A percentile compares a stretch with the other conserved stretches of the same genome.
Evolutionary conservation across 768 basidiomycete species (phyloP).

Genomic region (Chalciporus sphaerocephalus): DNA sequence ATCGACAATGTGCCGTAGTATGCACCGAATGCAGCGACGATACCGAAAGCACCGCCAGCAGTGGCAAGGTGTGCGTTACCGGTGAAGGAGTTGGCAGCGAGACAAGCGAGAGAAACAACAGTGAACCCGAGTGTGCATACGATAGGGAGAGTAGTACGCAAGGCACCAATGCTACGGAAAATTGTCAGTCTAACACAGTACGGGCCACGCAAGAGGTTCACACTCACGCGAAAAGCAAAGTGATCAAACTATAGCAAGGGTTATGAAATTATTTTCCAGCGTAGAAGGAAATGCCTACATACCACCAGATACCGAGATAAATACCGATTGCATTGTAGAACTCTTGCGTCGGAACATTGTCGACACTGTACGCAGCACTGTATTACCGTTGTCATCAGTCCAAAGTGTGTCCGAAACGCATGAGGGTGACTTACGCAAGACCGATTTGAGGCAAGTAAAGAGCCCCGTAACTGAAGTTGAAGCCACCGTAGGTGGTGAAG

Average conservation of each 20-base stretch:
- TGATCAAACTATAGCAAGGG: slow-evolving; percentile 16
- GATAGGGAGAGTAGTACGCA: slow-evolving; percentile 26
- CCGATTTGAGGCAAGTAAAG: slow-evolving; percentile 25
- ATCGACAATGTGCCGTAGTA: slow-evolving; percentile 26
- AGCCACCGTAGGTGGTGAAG: slow-evolving; percentile 27
- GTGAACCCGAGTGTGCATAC: slow-evolving; percentile 20
- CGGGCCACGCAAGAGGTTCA: not conserved
- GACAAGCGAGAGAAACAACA: slow-evolving; percentile 21
- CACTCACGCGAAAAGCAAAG: slow-evolving; percentile 23
- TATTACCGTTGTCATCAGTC: slow-evolving; percentile 2
- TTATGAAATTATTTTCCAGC: not conserved
- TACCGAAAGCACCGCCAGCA: slow-evolving; percentile 24
- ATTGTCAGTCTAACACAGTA: not conserved
- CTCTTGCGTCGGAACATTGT: slow-evolving; percentile 23
- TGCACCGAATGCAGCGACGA: slow-evolving; percentile 27
- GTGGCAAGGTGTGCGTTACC: slow-evolving; percentile 26
- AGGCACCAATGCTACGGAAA: slow-evolving; percentile 21
- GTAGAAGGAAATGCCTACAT: slow-evolving; percentile 1
- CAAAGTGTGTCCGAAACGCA: not conserved
- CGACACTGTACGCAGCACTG: slow-evolving; percentile 24
- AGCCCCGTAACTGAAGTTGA: slow-evolving; percentile 28
- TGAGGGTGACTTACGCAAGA: slow-evolving; percentile 18
- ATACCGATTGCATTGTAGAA: slow-evolving; percentile 26
- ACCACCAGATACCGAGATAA: slow-evolving; percentile 27
- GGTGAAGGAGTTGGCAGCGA: slow-evolving; percentile 26